These are phyloP conservation scores for Blastosporella zonata DNA, from an alignment of 1,284 basidiomycete genomes.

Conservation along the genomic window DNA sequence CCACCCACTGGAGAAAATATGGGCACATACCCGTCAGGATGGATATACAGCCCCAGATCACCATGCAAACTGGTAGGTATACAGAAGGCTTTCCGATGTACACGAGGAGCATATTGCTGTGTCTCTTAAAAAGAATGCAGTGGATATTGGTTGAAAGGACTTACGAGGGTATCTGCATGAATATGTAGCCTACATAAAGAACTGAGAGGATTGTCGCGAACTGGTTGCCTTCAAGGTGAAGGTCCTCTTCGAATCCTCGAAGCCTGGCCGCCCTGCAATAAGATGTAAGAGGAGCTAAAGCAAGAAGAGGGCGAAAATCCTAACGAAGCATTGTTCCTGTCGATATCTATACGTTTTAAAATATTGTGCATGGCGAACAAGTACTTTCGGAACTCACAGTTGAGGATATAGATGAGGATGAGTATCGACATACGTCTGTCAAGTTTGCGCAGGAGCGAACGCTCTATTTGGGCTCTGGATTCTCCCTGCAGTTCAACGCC, in stretches of 20 bases:
- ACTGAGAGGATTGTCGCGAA: slow-evolving; percentile 73
- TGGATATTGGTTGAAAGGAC: slow-evolving; percentile 18
- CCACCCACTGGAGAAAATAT: not conserved
- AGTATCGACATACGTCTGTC: slow-evolving; percentile 49
- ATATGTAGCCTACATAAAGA: slow-evolving; percentile 73
- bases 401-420: slow-evolving; percentile 53
- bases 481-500: slow-evolving; percentile 45
- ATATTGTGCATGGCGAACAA: not conserved
- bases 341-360: slow-evolving; percentile 41
- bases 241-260: slow-evolving; percentile 61
- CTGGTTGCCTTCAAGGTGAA: slow-evolving; percentile 50
- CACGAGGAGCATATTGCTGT: slow-evolving; percentile 65
- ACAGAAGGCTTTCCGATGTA: slow-evolving; percentile 66
- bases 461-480: slow-evolving; percentile 40
- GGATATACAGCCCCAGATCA: slow-evolving; percentile 65
- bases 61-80: slow-evolving; percentile 68
- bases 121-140: not conserved
- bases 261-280: slow-evolving; percentile 41
- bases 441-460: slow-evolving; percentile 45
- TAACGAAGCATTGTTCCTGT: slow-evolving; percentile 66
- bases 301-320: slow-evolving; percentile 16
- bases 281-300: not conserved
- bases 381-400: slow-evolving; percentile 41
- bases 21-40: slow-evolving; percentile 47
- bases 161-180: slow-evolving; percentile 73